Evolutionary conservation across 371 early-diverging fungal genomes (phyloP).

Genomic region (Circinella umbellata): DNA sequence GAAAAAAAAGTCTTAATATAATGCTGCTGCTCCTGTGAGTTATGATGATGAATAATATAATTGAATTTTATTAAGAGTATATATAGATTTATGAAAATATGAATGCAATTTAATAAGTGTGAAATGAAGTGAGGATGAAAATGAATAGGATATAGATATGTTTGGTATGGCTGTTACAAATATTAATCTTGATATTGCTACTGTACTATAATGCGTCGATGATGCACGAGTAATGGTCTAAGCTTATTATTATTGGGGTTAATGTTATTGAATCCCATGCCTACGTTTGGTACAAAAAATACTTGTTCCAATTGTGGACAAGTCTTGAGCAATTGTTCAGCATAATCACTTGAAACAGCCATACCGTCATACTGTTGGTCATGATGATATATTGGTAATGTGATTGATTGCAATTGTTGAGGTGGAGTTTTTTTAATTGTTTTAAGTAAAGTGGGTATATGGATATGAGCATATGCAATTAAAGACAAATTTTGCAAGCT

Average conservation of each 20-base stretch:
- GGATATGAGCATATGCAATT: slow-evolving; percentile 33
- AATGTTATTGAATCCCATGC: neutral
- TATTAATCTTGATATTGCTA: neutral
- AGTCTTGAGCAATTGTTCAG: neutral
- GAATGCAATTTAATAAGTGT: too few relatives aligned
- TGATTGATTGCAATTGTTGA: neutral
- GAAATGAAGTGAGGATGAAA: too few relatives aligned
- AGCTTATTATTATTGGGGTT: neutral
- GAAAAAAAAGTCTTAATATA: too few relatives aligned
- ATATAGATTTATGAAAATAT: too few relatives aligned
- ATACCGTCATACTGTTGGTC: slow-evolving; percentile 6
- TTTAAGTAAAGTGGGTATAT: slow-evolving; percentile 29
- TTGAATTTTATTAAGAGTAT: too few relatives aligned
- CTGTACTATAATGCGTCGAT: slow-evolving; percentile 3
- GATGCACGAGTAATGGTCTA: neutral
- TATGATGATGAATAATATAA: too few relatives aligned
- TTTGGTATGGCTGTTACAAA: neutral
- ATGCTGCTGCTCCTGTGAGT: too few relatives aligned
- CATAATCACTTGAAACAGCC: neutral
- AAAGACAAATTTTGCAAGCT: slow-evolving; percentile 24
- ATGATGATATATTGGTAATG: neutral
- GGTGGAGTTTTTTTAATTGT: neutral
- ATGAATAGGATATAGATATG: too few relatives aligned
- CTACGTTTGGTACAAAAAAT: slow-evolving; percentile 7
- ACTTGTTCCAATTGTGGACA: neutral